A percentile compares a stretch with the other conserved stretches of the same genome.
Conservation (phyloP, 495 filamentous ascomycete genomes). For the Penicillium psychrofluorescens region DNA sequence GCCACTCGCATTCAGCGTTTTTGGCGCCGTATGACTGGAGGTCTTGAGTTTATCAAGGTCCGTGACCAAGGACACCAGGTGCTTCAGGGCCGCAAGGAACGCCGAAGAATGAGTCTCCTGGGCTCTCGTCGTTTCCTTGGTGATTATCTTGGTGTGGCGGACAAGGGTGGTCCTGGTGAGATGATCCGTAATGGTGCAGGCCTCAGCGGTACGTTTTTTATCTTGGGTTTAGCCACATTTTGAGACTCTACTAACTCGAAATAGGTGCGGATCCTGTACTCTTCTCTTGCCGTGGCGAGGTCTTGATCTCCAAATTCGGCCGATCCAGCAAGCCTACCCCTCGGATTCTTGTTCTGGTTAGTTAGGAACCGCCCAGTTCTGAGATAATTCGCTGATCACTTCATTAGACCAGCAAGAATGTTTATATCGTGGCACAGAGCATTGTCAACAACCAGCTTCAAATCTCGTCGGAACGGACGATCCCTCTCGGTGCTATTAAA, state of each 20-base stretch:
- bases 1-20: constrained; percentile 91
- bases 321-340: constrained; percentile 89
- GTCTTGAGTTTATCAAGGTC: constrained; percentile 77
- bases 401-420: constrained; percentile 62
- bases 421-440: constrained; percentile 81
- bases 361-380: constrained; percentile 7
- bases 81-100: constrained; percentile 79
- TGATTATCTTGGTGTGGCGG: constrained; percentile 86
- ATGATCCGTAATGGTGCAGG: constrained; percentile 68
- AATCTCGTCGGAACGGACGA: constrained; percentile 72
- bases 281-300: constrained; percentile 86
- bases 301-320: constrained; percentile 88
- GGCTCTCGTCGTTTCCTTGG: constrained; percentile 90
- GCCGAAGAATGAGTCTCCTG: constrained; percentile 80
- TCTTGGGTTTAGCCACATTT: not conserved
- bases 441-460: constrained; percentile 74
- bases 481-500: constrained; percentile 81
- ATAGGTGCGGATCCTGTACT: constrained; percentile 61
- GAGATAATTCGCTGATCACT: constrained; percentile 3
- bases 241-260: not conserved
- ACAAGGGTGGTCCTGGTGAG: constrained; percentile 72
- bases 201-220: constrained; percentile 39
- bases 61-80: constrained; percentile 86
- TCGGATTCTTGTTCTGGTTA: constrained; percentile 70
- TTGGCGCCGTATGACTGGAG: constrained; percentile 86